phyloP scores from a whole-genome alignment of 2,329 filamentous ascomycete genomes.

The Cordyceps cateniannulata region DNA sequence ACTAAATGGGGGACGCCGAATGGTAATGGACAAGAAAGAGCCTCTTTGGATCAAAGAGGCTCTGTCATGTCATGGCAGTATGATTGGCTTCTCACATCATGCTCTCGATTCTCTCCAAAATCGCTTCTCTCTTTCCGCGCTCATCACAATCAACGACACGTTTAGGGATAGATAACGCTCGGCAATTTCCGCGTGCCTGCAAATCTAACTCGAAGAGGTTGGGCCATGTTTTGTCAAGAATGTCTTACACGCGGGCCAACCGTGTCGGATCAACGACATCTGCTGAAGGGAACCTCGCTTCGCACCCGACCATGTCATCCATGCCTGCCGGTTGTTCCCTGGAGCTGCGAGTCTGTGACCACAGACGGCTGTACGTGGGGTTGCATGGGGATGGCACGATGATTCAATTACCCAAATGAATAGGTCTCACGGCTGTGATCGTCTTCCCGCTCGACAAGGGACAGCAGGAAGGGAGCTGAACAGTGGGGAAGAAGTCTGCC shows the following conservation, averaged over 20 bases:
- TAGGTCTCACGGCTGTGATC: background rate
- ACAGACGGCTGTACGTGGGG: background rate
- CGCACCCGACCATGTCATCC: too few relatives aligned
- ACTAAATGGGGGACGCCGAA: too few relatives aligned
- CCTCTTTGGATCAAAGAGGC: too few relatives aligned
- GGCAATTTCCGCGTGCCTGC: background rate
- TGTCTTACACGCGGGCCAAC: background rate
- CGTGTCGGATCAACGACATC: background rate
- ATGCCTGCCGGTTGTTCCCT: too few relatives aligned
- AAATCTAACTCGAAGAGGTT: background rate
- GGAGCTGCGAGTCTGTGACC: background rate
- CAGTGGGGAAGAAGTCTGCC: too few relatives aligned
- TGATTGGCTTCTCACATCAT: too few relatives aligned
- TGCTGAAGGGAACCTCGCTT: too few relatives aligned
- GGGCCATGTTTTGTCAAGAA: too few relatives aligned
- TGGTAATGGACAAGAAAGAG: too few relatives aligned
- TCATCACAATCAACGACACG: background rate
- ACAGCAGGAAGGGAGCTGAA: background rate
- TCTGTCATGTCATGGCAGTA: too few relatives aligned
- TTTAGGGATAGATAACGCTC: background rate
- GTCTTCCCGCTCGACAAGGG: background rate
- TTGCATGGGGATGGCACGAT: background rate
- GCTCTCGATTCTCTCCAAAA: too few relatives aligned
- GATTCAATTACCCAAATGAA: background rate
- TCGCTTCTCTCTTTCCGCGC: background rate